Evolutionary conservation across 768 basidiomycete genomes (phyloP), one percentile per base, ranked within the genome.

Genomic region (Podaxis carcinomalis): DNA sequence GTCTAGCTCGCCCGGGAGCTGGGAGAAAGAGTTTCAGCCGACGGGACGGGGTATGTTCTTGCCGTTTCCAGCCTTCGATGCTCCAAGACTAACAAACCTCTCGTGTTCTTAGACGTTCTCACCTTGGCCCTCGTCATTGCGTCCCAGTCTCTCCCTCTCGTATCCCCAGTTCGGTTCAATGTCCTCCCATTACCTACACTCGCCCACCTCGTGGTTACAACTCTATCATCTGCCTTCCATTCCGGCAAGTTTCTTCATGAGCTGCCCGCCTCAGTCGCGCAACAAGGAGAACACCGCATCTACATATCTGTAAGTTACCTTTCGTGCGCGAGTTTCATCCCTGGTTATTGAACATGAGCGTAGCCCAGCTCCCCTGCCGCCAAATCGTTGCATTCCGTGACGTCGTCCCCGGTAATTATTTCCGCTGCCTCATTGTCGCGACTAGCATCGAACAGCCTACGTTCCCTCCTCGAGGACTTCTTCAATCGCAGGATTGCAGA

Each of bases 11-110:
- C 51, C 53, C 16, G 66, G 65, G 19, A 75, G 76, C 57, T 91
- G 90, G 90, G 84, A 87, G 68, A 80, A 77, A 55, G 89, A 92
- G 66, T 91, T 90, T 68, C 78, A 79, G 59, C 80, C 82, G n/a
- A 74, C 75, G 16, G 74, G 78, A 5, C 78, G 81, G 64, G 78
- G 74, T 67, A 74, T 68, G 73, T 73, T 11, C 6, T 72, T 55
- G 5, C 59, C 62, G 37, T 44, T 14, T 7, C 19, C n/a, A 1
- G 32, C 32, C 42, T 44, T 44, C 7, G 19, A 44, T 16, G 42
- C 14, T 44, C n/a, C n/a, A 44, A 44, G n/a, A 3, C 42, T 19
- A 44, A 44, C 39, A 44, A 44, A 19, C 42, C 16, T 21, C 5
- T 44, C 32, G 7, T 9, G 7, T 44, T 44, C 7, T 16, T 73